A percentile compares a stretch with the other conserved stretches of the same genome.
Conservation (phyloP, 225 moss, liverwort and hornwort genomes). For the Asterella californica region DNA sequence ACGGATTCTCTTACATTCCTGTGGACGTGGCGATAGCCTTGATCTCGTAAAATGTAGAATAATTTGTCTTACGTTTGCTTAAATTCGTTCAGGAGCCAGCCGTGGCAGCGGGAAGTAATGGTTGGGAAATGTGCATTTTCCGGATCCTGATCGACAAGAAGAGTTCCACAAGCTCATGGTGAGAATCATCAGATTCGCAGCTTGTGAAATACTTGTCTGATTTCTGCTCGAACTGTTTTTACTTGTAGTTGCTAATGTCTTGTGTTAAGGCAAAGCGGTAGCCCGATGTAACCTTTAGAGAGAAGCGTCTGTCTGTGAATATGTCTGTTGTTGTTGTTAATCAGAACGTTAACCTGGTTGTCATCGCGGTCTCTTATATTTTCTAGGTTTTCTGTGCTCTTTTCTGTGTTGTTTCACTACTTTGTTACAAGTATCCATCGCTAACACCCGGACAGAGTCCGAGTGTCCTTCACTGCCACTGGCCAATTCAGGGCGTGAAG, state of each 20-base stretch:
- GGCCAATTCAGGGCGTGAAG: conserved; percentile 86
- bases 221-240: background rate
- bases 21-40: background rate
- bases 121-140: conserved; percentile 98
- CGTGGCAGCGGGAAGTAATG: conserved; percentile 79
- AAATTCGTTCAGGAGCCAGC: conserved; percentile 69
- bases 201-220: background rate
- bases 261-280: background rate
- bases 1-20: background rate
- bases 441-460: conserved; percentile 57
- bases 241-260: background rate
- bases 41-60: background rate
- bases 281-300: background rate
- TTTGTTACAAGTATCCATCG: conserved; percentile 39
- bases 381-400: background rate
- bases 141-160: conserved; percentile 93
- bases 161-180: conserved; percentile 99
- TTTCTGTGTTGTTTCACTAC: background rate
- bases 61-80: background rate
- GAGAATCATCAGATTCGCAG: conserved; percentile 16
- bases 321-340: background rate
- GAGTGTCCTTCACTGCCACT: conserved; percentile 59
- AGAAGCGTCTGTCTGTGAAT: background rate
- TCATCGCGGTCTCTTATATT: background rate
- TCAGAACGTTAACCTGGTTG: background rate